Evolutionary conservation across 2,329 filamentous ascomycete genomes (phyloP).

Genomic region (Colletotrichum orbiculare): DNA sequence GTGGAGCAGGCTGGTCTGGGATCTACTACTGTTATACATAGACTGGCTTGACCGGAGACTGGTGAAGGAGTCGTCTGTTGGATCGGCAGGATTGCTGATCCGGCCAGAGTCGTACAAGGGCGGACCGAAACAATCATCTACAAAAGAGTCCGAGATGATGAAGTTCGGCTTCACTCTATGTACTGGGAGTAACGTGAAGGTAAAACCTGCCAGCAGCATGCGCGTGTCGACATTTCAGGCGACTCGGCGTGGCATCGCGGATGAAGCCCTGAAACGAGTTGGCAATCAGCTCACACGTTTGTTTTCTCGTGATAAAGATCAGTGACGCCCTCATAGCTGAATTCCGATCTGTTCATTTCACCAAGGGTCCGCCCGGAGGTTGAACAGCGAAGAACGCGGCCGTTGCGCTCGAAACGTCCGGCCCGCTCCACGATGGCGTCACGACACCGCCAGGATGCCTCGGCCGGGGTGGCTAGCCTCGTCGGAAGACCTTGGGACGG

Average conservation of each 20-base stretch:
- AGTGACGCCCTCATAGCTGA: not conserved
- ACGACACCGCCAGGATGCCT: not conserved
- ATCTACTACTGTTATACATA: too few relatives aligned
- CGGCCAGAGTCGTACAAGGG: too few relatives aligned
- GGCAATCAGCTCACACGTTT: not conserved
- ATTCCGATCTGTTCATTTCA: not conserved
- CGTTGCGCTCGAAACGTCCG: conserved; percentile 10
- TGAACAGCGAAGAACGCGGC: not conserved
- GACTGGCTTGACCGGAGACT: too few relatives aligned
- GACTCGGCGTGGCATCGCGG: not conserved
- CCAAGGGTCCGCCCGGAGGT: not conserved
- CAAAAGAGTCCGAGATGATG: not conserved
- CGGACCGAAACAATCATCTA: not conserved
- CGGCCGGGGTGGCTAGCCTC: conserved; percentile 14
- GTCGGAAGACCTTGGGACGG: conserved; percentile 9
- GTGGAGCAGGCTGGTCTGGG: too few relatives aligned
- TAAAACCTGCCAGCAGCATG: not conserved
- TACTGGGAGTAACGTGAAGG: not conserved
- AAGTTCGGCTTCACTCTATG: too few relatives aligned
- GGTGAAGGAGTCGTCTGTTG: too few relatives aligned
- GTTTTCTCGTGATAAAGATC: not conserved
- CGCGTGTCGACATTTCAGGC: not conserved
- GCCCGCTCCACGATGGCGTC: conserved; percentile 20
- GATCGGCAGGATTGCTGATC: too few relatives aligned
- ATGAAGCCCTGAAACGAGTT: conserved; percentile 2